Evolutionary conservation across 768 basidiomycete genomes (phyloP), one percentile per base, ranked within the genome.

Genomic region (Rhodotorula kratochvilovae): DNA sequence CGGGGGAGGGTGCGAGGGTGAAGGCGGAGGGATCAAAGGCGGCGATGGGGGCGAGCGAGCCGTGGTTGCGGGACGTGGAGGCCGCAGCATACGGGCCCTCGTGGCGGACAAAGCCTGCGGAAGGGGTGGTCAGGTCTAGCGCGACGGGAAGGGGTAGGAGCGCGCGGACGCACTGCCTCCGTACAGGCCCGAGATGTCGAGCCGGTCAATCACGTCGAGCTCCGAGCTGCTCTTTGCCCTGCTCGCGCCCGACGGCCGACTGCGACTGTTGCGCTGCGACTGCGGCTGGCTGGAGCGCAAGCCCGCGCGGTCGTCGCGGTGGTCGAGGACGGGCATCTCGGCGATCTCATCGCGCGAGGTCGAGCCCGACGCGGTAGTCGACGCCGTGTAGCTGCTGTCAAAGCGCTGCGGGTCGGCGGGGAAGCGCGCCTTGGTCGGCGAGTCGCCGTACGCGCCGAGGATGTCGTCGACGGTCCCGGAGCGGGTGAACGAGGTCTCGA

Each of bases 71-170:
- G 25, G 57, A 54, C 0, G 61, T 57, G 23, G 70, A 66, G 2
- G 74, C 74, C 11, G 74, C 74, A 8, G 74, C 74, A 59, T 70
- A 75, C 15, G 74, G 74, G 17, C 74, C 74, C 11, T 75, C 74
- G 63, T 75, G 74, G 0, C 74, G 74, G 17, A 64, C 31, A 42
- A 75, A 70, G n/a, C 64, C 74, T 75, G 65, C 19, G 3, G 42
- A n/a, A 13, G 5, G 3, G 31, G n/a, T 8, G 31, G 50, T 39
- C 35, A 53, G 56, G 16, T 25, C 36, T 19, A 21, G 39, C 13
- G 25, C 5, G 19, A 25, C 46, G 36, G 35, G 7, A 12, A 19
- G 17, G 50, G 8, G 42, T 3, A 15, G 2, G 11, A 6, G 17
- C 12, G 25, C 11, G 19, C n/a, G 33, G 36, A 65, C 70, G 31